These are phyloP conservation scores for Hsuehochloa calcarea DNA, from an alignment of 176 grass and related monocot genomes.

Conservation along the genomic window DNA sequence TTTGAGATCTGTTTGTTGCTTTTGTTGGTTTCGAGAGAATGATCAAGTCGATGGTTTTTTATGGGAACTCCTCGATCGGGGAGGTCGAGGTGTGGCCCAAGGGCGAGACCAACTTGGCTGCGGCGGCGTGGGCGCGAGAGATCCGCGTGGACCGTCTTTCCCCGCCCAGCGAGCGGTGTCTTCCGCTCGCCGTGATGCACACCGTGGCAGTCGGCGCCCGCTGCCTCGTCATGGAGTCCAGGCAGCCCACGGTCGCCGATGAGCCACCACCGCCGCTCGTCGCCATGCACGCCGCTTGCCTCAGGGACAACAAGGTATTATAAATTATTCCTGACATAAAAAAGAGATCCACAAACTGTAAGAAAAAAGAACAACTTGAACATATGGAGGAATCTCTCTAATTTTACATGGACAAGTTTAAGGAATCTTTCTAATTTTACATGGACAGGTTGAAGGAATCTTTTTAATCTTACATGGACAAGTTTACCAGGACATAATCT, in stretches of 20 bases:
- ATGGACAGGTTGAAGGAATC: background rate
- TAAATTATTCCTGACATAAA: slow-evolving; percentile 62
- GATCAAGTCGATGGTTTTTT: slow-evolving; percentile 92
- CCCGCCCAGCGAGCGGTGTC: slow-evolving; percentile 80
- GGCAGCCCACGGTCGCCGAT: slow-evolving; percentile 41
- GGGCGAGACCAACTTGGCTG: slow-evolving; percentile 51
- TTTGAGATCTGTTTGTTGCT: slow-evolving; percentile 44
- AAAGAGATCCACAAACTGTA: slow-evolving; percentile 26
- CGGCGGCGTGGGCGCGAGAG: slow-evolving; percentile 58
- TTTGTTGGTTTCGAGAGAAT: slow-evolving; percentile 59
- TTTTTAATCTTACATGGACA: slow-evolving; percentile 29
- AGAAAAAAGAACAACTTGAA: slow-evolving; percentile 24
- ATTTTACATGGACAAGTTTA: slow-evolving; percentile 21
- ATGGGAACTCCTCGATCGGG: slow-evolving; percentile 68
- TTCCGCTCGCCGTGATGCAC: slow-evolving; percentile 84
- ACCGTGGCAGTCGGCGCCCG: slow-evolving; percentile 60
- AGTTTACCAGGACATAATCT: slow-evolving; percentile 19
- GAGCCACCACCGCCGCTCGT: slow-evolving; percentile 62
- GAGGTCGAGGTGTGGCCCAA: slow-evolving; percentile 88
- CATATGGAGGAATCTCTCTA: slow-evolving; percentile 30
- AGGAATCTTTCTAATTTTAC: slow-evolving; percentile 12
- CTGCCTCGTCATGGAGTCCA: slow-evolving; percentile 93
- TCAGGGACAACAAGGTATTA: slow-evolving; percentile 97
- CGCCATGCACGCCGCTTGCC: slow-evolving; percentile 79
- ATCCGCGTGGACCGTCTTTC: slow-evolving; percentile 91